Percentiles rank a stretch among this genome's conserved stretches.
These are phyloP conservation scores for Penicillium verrucosum DNA, from an alignment of 2,329 filamentous ascomycete species.

Conservation along the genomic window DNA sequence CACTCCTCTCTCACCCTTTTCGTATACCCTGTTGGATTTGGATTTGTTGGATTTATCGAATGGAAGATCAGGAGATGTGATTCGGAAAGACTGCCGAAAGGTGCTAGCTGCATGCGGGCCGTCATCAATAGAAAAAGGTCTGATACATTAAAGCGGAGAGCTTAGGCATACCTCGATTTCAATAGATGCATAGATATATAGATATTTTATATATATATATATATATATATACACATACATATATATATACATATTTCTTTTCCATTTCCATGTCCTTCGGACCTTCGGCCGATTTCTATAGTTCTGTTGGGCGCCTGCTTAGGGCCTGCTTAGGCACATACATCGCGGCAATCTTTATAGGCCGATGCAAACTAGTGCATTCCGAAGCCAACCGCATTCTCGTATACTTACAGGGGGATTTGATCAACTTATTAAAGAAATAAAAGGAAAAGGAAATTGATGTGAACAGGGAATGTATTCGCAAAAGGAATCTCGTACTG, in stretches of 20 bases:
- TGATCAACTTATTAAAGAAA: background rate
- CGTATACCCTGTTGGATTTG: no score
- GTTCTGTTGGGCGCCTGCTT: background rate
- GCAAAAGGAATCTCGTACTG: slow-evolving; percentile 5
- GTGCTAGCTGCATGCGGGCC: slow-evolving; percentile 13
- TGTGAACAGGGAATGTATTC: slow-evolving; percentile 4
- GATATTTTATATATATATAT: no score
- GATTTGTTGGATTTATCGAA: background rate
- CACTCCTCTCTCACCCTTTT: background rate
- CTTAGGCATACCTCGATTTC: background rate
- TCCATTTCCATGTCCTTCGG: background rate
- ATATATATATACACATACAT: no score
- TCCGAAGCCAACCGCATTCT: slow-evolving; percentile 12
- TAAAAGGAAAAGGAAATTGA: background rate
- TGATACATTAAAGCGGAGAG: slow-evolving; percentile 6
- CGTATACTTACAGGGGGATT: slow-evolving; percentile 8
- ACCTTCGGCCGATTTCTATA: background rate
- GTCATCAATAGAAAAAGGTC: background rate
- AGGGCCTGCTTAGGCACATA: background rate
- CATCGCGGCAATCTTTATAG: background rate
- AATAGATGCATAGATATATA: background rate
- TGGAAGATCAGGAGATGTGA: slow-evolving; percentile 1
- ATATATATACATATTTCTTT: no score
- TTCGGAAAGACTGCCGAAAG: background rate
- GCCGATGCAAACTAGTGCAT: slow-evolving; percentile 1